Evolutionary conservation across 2,329 filamentous ascomycete genomes (phyloP).

Genomic region (Trichoderma endophyticum): DNA sequence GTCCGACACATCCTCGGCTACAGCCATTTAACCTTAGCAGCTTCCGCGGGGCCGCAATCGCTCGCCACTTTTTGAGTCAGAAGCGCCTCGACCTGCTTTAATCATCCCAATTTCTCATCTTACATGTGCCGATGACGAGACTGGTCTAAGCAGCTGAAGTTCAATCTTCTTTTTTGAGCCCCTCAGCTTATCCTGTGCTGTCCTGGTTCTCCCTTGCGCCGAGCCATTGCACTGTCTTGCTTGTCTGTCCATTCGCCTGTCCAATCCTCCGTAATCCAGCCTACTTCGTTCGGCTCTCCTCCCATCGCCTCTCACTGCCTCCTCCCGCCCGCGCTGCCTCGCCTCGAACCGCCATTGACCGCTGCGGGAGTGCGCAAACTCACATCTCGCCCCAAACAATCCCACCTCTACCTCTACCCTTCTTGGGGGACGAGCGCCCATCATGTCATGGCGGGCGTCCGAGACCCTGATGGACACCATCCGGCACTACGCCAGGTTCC

Average conservation of each 20-base stretch:
- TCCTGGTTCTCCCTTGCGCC: neutral
- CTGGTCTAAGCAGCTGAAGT: neutral
- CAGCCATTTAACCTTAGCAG: slow-evolving; percentile 18
- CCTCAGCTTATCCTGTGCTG: neutral
- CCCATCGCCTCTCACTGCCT: neutral
- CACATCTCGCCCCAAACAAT: neutral
- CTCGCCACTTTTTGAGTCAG: slow-evolving; percentile 24
- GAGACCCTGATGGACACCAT: slow-evolving; percentile 94
- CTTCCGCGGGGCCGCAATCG: slow-evolving; percentile 24
- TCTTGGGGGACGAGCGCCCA: slow-evolving; percentile 23
- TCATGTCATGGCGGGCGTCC: slow-evolving; percentile 91
- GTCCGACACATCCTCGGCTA: slow-evolving; percentile 18
- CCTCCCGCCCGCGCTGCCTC: neutral
- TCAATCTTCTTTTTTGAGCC: neutral
- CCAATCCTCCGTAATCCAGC: neutral
- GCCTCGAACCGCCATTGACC: neutral
- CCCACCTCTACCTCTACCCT: neutral
- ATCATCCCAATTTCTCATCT: neutral
- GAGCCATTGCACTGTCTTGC: neutral
- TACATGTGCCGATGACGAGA: slow-evolving; percentile 1
- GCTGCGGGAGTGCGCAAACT: neutral
- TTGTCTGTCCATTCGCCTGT: neutral
- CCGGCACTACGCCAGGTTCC: slow-evolving; percentile 94
- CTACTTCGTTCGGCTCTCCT: neutral
- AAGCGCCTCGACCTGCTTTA: neutral